Conservation (phyloP, 2,329 filamentous ascomycete species). For the Fusarium poae region DNA sequence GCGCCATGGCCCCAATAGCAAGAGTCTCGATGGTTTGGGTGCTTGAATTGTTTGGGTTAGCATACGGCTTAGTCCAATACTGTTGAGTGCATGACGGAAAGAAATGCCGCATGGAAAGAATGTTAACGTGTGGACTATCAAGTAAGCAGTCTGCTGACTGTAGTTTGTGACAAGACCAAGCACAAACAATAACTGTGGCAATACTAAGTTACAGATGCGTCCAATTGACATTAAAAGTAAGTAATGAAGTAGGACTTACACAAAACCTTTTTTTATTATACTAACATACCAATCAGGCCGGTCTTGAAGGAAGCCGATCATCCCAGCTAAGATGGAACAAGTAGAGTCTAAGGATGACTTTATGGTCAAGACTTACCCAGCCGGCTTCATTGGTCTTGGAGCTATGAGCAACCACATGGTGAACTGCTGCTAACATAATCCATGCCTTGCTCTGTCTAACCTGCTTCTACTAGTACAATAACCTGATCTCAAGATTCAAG, state of each 20-base stretch:
- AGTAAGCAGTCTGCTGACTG: not conserved
- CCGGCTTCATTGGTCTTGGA: too few relatives aligned
- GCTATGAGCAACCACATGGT: too few relatives aligned
- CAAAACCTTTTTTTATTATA: not conserved
- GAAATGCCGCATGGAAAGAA: not conserved
- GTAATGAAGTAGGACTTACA: not conserved
- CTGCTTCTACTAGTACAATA: too few relatives aligned
- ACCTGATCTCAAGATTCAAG: too few relatives aligned
- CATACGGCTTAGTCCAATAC: not conserved
- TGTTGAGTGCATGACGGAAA: not conserved
- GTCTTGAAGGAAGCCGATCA: too few relatives aligned
- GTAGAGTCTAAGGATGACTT: too few relatives aligned
- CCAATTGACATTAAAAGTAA: not conserved
- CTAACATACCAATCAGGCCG: too few relatives aligned
- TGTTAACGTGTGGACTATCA: not conserved
- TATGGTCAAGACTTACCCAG: too few relatives aligned
- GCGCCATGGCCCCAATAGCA: not conserved
- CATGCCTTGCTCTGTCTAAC: too few relatives aligned
- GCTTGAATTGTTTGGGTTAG: not conserved
- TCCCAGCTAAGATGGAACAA: too few relatives aligned
- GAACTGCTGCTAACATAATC: too few relatives aligned
- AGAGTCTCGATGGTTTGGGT: too few relatives aligned
- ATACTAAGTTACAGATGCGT: not conserved
- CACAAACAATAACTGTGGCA: not conserved
- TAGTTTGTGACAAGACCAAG: not conserved